Evolutionary conservation across 1,139 yeast genomes (phyloP).

Genomic region (Pichia sp.): DNA sequence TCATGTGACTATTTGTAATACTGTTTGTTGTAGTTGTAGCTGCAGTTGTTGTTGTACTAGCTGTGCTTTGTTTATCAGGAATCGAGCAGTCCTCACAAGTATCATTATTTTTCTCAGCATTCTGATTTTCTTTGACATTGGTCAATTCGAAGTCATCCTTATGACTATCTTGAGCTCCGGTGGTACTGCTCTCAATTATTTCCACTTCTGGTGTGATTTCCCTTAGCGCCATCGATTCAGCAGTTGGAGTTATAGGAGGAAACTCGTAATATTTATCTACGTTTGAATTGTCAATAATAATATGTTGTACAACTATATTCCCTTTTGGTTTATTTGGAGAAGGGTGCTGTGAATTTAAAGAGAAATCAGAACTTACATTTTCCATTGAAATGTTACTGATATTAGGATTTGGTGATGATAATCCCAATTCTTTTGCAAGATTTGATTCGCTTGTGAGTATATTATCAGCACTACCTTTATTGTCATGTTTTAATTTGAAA

Average conservation of each 20-base stretch:
- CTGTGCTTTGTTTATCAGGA: not conserved
- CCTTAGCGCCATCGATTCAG: not conserved
- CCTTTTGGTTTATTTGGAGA: not conserved
- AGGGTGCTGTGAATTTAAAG: not conserved
- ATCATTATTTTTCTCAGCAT: not conserved
- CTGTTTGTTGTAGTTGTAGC: not conserved
- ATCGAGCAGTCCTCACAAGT: not conserved
- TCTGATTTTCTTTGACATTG: not conserved
- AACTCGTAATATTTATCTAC: not conserved
- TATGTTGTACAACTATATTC: not conserved
- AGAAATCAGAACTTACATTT: not conserved
- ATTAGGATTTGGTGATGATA: constrained; percentile 2
- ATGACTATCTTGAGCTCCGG: not conserved
- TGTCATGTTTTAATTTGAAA: not conserved
- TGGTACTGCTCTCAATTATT: not conserved
- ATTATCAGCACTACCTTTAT: not conserved
- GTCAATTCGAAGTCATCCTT: not conserved
- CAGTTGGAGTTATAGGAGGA: constrained; percentile 7
- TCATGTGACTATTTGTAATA: not conserved
- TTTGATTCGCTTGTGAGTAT: not conserved
- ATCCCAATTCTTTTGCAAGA: constrained; percentile 8
- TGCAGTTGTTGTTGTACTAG: not conserved
- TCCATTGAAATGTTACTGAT: not conserved
- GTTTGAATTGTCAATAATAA: not conserved
- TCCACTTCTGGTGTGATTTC: constrained; percentile 1